Base-by-base conservation (phyloP, 495 filamentous ascomycete species). In the Neurospora sp. region DNA sequence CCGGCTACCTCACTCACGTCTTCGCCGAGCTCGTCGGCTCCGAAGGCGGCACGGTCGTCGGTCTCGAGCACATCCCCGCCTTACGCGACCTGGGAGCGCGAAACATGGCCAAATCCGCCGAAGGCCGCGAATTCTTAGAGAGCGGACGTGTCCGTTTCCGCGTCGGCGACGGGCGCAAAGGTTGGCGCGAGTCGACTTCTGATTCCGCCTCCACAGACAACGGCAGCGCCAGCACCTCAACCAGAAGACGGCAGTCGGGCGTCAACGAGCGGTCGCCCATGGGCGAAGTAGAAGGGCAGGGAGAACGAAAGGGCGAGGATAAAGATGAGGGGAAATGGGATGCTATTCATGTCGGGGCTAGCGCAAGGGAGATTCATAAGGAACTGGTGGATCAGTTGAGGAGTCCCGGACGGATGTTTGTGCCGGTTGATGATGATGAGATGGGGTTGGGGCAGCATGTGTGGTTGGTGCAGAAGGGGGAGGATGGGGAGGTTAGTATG, bases 1-100 rank as follows among this genome's bases (percentile, higher is more conserved):
- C n/a, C n/a, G n/a, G n/a, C 27, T 99, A 99, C 77, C 85, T 99
- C 9, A 97, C 94, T 22, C 93, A 94, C 81, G 91, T 98, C 1
- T 79, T 98, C 8, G 95, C 94, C 2, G 91, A 94, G 75, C 85
- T 98, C 0, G 91, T 93, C 14, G 89, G 87, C 37, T 84, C 84
- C 14, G 61, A 74, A 9, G 70, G 59, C 3, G 87, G 84, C 35
- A 88, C 93, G 1, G 88, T 98, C 31, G 87, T 98, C 37, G 96
- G 96, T 0, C 82, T 99, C 14, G 96, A 99, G 75, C 96, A 99
- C 79, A 97, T 99, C 73, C 83, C 83, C 45, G 89, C 88, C 73
- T 84, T 99, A 70, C 87, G 90, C 37, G 91, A 94, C 16, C 81
- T 98, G 20, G 89, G 93, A 2, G 85, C 84, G 69, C 70, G 76